These are phyloP conservation scores for Linum lewisii DNA, from an alignment of 345 rosid genomes.

Conservation along the genomic window DNA sequence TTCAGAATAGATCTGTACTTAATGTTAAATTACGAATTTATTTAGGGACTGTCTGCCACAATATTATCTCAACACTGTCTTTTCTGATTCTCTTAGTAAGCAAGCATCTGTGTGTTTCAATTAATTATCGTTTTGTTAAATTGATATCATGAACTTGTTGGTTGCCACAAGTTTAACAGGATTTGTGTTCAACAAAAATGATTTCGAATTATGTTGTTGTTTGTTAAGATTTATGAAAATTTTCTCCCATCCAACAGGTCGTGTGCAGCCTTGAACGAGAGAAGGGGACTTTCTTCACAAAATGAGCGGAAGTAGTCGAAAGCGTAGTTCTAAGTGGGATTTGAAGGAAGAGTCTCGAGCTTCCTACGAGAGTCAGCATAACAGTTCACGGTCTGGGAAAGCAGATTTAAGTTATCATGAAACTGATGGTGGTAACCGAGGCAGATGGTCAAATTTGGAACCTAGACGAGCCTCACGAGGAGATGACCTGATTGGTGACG, in stretches of 20 bases:
- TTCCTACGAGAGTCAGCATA: constrained; percentile 28
- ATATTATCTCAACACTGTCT: no score
- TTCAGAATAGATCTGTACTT: background rate
- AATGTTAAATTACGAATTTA: no score
- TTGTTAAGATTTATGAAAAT: constrained; percentile 8
- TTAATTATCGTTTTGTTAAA: no score
- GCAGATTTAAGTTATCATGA: constrained; percentile 27
- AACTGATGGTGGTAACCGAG: constrained; percentile 31
- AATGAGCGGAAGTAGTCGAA: constrained; percentile 58
- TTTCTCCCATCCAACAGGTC: constrained; percentile 12
- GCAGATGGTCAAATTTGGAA: constrained; percentile 43
- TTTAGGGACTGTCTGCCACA: background rate
- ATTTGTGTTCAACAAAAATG: no score
- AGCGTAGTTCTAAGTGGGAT: constrained; percentile 77
- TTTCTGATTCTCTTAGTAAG: background rate
- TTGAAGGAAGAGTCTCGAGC: constrained; percentile 46
- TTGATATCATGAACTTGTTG: no score
- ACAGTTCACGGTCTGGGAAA: constrained; percentile 31
- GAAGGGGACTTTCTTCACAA: constrained; percentile 15
- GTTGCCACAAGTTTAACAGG: no score
- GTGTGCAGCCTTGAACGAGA: constrained; percentile 11
- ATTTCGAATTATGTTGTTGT: background rate
- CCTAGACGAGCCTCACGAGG: constrained; percentile 37
- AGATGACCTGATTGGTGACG: constrained; percentile 31
- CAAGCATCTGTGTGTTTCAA: background rate